phyloP scores from a whole-genome alignment of 768 basidiomycete species.

The Mycena polygramma region DNA sequence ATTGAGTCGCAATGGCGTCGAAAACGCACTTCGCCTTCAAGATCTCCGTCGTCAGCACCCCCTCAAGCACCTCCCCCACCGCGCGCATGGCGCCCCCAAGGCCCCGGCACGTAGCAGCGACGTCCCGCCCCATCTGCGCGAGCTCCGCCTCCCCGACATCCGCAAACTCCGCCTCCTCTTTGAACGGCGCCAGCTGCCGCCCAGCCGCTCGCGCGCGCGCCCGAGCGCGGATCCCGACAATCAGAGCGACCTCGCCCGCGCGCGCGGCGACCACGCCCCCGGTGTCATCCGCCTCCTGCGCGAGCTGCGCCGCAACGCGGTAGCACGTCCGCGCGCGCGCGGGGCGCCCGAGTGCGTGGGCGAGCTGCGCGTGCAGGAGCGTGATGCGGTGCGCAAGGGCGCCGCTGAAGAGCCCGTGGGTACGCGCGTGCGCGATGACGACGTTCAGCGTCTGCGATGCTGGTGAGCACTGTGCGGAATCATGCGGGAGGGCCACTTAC shows the following conservation, averaged over 20 bases:
- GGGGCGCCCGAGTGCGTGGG: constrained; percentile 71
- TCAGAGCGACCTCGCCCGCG: constrained; percentile 65
- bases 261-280: constrained; percentile 55
- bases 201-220: constrained; percentile 25
- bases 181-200: constrained; percentile 36
- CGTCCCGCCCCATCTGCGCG: constrained; percentile 49
- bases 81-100: constrained; percentile 69
- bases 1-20: too few relatives aligned
- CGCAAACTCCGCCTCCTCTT: constrained; percentile 34
- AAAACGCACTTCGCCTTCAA: constrained; percentile 70
- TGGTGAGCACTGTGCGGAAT: neutral
- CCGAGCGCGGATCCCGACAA: constrained; percentile 57
- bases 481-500: constrained; percentile 49
- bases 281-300: constrained; percentile 37
- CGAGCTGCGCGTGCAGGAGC: constrained; percentile 79
- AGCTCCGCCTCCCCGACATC: constrained; percentile 47
- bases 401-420: constrained; percentile 63
- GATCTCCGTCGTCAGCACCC: constrained; percentile 68
- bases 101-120: constrained; percentile 60
- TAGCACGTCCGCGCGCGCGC: constrained; percentile 74
- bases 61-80: constrained; percentile 67
- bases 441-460: constrained; percentile 53
- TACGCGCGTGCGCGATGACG: constrained; percentile 74
- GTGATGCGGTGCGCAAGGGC: constrained; percentile 73
- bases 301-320: constrained; percentile 68